A percentile compares a stretch with the other conserved stretches of the same genome.
Evolutionary conservation across 345 rosid species (phyloP).

Genomic region (Eucalyptus microcorys): DNA sequence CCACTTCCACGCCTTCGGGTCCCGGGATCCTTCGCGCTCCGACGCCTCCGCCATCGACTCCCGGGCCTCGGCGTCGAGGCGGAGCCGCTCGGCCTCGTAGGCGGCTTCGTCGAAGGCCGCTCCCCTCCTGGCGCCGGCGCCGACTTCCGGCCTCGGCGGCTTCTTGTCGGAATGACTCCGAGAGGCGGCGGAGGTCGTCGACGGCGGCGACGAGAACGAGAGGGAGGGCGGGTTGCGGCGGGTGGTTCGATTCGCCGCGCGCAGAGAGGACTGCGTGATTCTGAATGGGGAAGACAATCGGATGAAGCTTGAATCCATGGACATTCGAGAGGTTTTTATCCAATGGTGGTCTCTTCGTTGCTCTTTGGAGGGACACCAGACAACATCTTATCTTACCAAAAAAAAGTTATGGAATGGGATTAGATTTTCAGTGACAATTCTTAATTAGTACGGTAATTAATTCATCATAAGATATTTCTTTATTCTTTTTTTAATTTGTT

Average conservation of each 20-base stretch:
- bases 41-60: slow-evolving; percentile 57
- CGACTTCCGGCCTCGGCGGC: slow-evolving; percentile 4
- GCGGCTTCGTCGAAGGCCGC: slow-evolving; percentile 37
- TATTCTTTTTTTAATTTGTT: no score
- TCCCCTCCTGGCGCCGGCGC: not conserved
- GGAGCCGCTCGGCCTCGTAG: slow-evolving; percentile 52
- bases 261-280: not conserved
- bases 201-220: not conserved
- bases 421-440: not conserved
- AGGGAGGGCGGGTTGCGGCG: not conserved
- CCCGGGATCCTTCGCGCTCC: slow-evolving; percentile 20
- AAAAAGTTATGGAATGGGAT: not conserved
- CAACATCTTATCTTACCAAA: not conserved
- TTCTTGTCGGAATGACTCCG: not conserved
- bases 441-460: not conserved
- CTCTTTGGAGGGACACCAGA: not conserved
- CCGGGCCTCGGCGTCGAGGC: slow-evolving; percentile 61
- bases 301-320: slow-evolving; percentile 18
- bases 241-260: not conserved
- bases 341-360: not conserved
- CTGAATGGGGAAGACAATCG: slow-evolving; percentile 23
- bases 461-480: not conserved
- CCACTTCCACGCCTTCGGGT: slow-evolving; percentile 95
- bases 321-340: not conserved
- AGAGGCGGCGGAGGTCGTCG: not conserved